A percentile compares a stretch with the other conserved stretches of the same genome.
Evolutionary conservation across 768 basidiomycete genomes (phyloP).

Genomic region (Podaxis sp.): DNA sequence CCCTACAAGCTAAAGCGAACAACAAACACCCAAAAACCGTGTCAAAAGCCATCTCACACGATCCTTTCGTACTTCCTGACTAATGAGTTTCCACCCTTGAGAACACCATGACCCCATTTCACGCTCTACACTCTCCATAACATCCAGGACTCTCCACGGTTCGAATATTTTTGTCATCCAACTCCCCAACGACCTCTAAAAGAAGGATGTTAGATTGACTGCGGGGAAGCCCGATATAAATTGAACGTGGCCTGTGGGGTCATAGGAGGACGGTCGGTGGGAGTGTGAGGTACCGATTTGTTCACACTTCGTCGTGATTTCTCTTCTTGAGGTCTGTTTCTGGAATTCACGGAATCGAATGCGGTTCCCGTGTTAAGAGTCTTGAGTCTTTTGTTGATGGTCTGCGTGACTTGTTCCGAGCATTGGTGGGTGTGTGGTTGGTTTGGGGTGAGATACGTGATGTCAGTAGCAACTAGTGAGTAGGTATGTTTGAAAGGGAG

Average conservation of each 20-base stretch:
- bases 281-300: neutral
- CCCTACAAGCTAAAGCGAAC: neutral
- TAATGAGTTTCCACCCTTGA: neutral
- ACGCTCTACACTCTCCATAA: neutral
- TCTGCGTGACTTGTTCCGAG: neutral
- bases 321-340: neutral
- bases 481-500: neutral
- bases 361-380: neutral
- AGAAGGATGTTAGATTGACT: neutral
- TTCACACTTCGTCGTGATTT: neutral
- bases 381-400: neutral
- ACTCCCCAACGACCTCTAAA: neutral
- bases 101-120: neutral
- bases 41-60: neutral
- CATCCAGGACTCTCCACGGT: neutral
- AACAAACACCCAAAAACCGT: neutral
- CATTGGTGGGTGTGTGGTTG: too few species aligned
- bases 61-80: neutral
- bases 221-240: neutral
- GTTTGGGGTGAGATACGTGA: too few species aligned
- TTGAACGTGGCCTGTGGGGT: neutral
- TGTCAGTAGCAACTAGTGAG: neutral
- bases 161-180: neutral
- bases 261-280: neutral
- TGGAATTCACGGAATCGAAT: neutral